These are phyloP conservation scores for Botryobasidium botryosum DNA, from an alignment of 768 basidiomycete genomes.

Conservation along the genomic window DNA sequence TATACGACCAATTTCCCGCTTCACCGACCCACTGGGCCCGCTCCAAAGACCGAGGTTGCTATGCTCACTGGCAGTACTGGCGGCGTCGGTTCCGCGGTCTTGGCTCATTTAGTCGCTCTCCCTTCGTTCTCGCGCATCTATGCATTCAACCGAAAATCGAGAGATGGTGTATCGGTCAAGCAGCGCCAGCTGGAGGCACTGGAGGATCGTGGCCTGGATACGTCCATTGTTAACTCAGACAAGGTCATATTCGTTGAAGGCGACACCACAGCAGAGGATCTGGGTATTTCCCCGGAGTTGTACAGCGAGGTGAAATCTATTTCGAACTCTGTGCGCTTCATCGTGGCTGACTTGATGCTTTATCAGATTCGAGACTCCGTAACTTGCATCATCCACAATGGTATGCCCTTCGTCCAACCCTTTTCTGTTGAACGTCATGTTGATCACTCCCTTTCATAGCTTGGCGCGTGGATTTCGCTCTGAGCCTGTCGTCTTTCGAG, in stretches of 20 bases:
- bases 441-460: no score
- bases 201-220: slow-evolving; percentile 2
- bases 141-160: slow-evolving; percentile 5
- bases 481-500: slow-evolving; percentile 8
- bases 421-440: background rate
- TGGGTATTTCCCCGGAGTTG: background rate
- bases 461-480: slow-evolving; percentile 13
- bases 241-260: slow-evolving; percentile 10
- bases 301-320: slow-evolving; percentile 6
- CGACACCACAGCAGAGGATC: slow-evolving; percentile 1
- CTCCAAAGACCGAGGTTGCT: slow-evolving; percentile 8
- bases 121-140: slow-evolving; percentile 1
- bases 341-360: background rate
- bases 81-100: slow-evolving; percentile 3
- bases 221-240: slow-evolving; percentile 3
- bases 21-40: slow-evolving; percentile 3
- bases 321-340: background rate
- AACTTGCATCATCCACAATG: slow-evolving; percentile 8
- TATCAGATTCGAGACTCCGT: slow-evolving; percentile 3
- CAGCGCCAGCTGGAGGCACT: slow-evolving; percentile 3
- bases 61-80: slow-evolving; percentile 8
- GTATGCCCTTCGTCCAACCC: background rate
- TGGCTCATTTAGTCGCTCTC: slow-evolving; percentile 5
- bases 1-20: slow-evolving; percentile 2
- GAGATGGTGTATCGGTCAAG: background rate